Evolutionary conservation across 768 basidiomycete genomes (phyloP).

Genomic region (Tephrocybe sp.): DNA sequence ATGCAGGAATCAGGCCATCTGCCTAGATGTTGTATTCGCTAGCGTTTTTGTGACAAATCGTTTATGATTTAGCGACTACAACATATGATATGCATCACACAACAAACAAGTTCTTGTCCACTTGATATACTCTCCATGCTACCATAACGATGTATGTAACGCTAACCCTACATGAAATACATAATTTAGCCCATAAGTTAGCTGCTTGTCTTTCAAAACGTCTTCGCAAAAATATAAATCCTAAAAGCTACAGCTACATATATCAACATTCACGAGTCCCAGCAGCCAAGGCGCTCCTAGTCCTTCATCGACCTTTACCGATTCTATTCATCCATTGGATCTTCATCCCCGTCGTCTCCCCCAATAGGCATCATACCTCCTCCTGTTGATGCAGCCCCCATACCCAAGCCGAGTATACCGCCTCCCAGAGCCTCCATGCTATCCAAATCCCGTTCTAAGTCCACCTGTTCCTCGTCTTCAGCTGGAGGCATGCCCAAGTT

Average conservation of each 20-base stretch:
- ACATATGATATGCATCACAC: no score
- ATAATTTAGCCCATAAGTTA: constrained; percentile 15
- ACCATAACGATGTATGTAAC: neutral
- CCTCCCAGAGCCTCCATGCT: constrained; percentile 40
- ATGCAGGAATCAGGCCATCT: neutral
- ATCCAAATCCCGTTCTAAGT: constrained; percentile 63
- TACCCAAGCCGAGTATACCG: constrained; percentile 13
- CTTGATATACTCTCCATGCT: no score
- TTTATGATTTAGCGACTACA: no score
- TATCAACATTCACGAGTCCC: no score
- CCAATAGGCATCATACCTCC: constrained; percentile 11
- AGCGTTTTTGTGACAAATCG: no score
- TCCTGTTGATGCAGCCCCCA: neutral
- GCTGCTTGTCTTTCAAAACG: constrained; percentile 2
- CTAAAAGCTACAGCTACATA: neutral
- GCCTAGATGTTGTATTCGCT: no score
- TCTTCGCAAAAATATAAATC: neutral
- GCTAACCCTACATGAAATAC: neutral
- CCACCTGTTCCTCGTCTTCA: constrained; percentile 37
- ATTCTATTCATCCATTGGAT: constrained; percentile 12
- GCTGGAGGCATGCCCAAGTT: constrained; percentile 34
- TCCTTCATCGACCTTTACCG: no score
- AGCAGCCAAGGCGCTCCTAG: no score
- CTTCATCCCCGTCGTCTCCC: constrained; percentile 17
- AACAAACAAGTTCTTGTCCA: no score